phyloP scores from a whole-genome alignment of 805 yeast species.

The Metschnikowia borealis region DNA sequence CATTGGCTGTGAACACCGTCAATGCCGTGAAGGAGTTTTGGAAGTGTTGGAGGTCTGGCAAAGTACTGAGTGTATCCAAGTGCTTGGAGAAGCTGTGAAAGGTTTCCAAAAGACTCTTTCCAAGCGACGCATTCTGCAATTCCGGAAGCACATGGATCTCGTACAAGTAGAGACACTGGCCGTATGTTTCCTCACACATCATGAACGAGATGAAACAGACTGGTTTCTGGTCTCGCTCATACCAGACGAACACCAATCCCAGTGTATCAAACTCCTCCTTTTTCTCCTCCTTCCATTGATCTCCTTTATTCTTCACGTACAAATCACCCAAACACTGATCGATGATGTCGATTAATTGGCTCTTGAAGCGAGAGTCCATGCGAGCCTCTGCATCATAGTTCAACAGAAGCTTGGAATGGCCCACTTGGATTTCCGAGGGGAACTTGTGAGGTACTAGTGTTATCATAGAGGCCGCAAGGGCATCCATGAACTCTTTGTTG shows the following conservation, averaged over 20 bases:
- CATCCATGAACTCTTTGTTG: constrained; percentile 9
- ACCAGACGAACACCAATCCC: constrained; percentile 44
- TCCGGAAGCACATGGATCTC: constrained; percentile 48
- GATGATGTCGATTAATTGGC: constrained; percentile 21
- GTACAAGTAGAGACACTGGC: constrained; percentile 44
- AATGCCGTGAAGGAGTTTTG: constrained; percentile 30
- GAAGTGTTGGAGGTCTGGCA: constrained; percentile 8
- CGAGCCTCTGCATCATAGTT: constrained; percentile 1
- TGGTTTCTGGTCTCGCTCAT: constrained; percentile 13
- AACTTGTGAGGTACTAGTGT: constrained; percentile 6
- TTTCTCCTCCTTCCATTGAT: constrained; percentile 41
- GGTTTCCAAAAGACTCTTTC: constrained; percentile 32
- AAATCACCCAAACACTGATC: constrained; percentile 26
- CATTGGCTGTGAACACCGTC: constrained; percentile 50
- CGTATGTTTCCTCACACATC: constrained; percentile 37
- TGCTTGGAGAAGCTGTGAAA: constrained; percentile 28
- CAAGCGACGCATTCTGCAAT: constrained; percentile 35
- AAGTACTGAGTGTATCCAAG: not conserved
- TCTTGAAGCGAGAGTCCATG: not conserved
- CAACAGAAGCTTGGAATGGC: not conserved
- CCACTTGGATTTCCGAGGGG: constrained; percentile 2
- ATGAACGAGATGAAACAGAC: constrained; percentile 47
- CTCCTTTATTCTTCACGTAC: constrained; percentile 30
- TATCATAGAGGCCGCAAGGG: constrained; percentile 9
- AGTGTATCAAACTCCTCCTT: constrained; percentile 43